phyloP scores from a whole-genome alignment of 2,329 filamentous ascomycete genomes.

The Exophiala oligosperma region DNA sequence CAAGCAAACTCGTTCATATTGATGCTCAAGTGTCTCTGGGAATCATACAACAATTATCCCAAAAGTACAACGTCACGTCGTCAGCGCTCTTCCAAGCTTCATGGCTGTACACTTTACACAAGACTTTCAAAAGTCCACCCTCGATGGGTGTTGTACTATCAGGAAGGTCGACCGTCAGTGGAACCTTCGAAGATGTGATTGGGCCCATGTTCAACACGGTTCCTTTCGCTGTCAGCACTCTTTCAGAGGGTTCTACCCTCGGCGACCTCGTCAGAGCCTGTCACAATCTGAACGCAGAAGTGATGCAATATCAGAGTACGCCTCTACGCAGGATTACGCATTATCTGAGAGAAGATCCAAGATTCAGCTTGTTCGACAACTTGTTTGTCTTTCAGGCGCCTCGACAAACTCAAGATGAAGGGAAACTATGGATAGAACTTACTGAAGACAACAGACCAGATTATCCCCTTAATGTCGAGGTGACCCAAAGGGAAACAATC shows the following conservation, averaged over 20 bases:
- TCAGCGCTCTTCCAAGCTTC: conserved; percentile 75
- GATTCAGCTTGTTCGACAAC: conserved; percentile 70
- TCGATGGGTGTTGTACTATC: conserved; percentile 76
- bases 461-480: conserved; percentile 77
- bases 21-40: conserved; percentile 37
- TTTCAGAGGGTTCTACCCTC: conserved; percentile 55
- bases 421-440: conserved; percentile 55
- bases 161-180: conserved; percentile 70
- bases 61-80: conserved; percentile 68
- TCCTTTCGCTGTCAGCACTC: conserved; percentile 60
- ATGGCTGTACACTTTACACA: conserved; percentile 66
- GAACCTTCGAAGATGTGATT: conserved; percentile 65
- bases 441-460: conserved; percentile 57
- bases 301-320: conserved; percentile 74
- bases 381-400: conserved; percentile 78
- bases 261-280: conserved; percentile 60
- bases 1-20: not conserved
- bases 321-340: conserved; percentile 77
- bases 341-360: conserved; percentile 63
- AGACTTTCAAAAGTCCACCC: conserved; percentile 47
- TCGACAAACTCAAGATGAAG: conserved; percentile 28
- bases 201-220: conserved; percentile 91
- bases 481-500: conserved; percentile 52
- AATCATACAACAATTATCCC: conserved; percentile 55
- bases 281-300: conserved; percentile 68